Conservation (phyloP, 345 rosid genomes). For the Erysimum cheiranthoides region DNA sequence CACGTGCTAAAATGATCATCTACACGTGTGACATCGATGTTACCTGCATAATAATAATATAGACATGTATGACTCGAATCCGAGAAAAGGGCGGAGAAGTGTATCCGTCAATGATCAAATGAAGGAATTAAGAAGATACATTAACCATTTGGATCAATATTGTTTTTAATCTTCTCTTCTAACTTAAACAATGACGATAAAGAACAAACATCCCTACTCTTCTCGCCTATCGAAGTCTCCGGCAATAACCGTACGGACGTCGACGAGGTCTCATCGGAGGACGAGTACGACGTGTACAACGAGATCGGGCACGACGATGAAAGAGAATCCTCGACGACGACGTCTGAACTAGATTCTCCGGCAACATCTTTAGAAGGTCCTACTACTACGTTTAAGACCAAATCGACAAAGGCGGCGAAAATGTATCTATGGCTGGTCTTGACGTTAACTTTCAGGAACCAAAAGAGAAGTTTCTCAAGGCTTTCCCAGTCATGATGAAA, state of each 20-base stretch:
- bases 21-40: neutral
- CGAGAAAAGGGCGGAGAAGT: neutral
- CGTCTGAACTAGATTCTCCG: slow-evolving; percentile 24
- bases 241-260: slow-evolving; percentile 25
- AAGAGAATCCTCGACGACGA: slow-evolving; percentile 22
- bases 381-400: slow-evolving; percentile 46
- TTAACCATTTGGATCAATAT: slow-evolving; percentile 10
- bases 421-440: slow-evolving; percentile 74
- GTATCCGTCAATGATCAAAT: neutral
- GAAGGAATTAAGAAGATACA: slow-evolving; percentile 5
- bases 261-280: slow-evolving; percentile 34
- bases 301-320: slow-evolving; percentile 29
- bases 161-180: slow-evolving; percentile 37
- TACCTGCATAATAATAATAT: neutral
- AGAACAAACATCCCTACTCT: slow-evolving; percentile 30
- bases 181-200: slow-evolving; percentile 41
- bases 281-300: slow-evolving; percentile 33
- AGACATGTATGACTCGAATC: neutral
- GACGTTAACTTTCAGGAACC: slow-evolving; percentile 81
- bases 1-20: neutral
- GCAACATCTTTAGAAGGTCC: slow-evolving; percentile 24
- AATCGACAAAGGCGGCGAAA: slow-evolving; percentile 78
- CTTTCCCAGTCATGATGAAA: slow-evolving; percentile 71
- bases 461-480: slow-evolving; percentile 73
- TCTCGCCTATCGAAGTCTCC: slow-evolving; percentile 20